phyloP scores from a whole-genome alignment of 2,329 filamentous ascomycete genomes.

The Neofusicoccum ribis region DNA sequence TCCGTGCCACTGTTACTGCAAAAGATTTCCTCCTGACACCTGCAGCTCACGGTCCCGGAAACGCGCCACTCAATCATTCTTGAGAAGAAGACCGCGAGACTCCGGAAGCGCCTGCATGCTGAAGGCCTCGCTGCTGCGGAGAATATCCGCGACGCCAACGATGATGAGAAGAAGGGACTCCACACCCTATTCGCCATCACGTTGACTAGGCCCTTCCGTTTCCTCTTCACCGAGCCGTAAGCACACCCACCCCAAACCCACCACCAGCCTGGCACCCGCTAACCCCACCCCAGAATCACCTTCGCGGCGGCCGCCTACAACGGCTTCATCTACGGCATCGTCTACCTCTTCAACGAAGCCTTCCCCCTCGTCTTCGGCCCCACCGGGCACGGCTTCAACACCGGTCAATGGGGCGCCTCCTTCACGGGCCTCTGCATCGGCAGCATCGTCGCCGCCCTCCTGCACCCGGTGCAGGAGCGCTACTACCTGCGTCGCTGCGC shows the following conservation, averaged over 20 bases:
- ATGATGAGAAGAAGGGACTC: constrained; percentile 17
- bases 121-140: constrained; percentile 11
- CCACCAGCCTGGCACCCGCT: neutral
- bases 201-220: constrained; percentile 23
- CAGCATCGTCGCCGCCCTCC: constrained; percentile 22
- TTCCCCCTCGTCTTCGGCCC: constrained; percentile 24
- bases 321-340: constrained; percentile 24
- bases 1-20: too few relatives aligned
- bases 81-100: constrained; percentile 46
- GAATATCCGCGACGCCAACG: constrained; percentile 12
- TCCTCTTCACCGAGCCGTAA: constrained; percentile 24
- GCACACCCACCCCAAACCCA: neutral
- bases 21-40: constrained; percentile 11
- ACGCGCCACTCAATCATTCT: constrained; percentile 33
- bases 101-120: constrained; percentile 49
- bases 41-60: constrained; percentile 28
- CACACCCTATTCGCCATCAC: constrained; percentile 24
- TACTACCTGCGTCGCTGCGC: constrained; percentile 24
- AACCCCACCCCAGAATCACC: constrained; percentile 16
- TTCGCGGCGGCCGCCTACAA: constrained; percentile 23
- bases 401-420: constrained; percentile 23
- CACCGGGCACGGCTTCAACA: constrained; percentile 24
- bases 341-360: constrained; percentile 25
- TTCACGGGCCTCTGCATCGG: constrained; percentile 30
- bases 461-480: constrained; percentile 25